These are phyloP conservation scores for Heracleum sosnowskyi DNA, from an alignment of 129 eudicot genomes.

Conservation along the genomic window DNA sequence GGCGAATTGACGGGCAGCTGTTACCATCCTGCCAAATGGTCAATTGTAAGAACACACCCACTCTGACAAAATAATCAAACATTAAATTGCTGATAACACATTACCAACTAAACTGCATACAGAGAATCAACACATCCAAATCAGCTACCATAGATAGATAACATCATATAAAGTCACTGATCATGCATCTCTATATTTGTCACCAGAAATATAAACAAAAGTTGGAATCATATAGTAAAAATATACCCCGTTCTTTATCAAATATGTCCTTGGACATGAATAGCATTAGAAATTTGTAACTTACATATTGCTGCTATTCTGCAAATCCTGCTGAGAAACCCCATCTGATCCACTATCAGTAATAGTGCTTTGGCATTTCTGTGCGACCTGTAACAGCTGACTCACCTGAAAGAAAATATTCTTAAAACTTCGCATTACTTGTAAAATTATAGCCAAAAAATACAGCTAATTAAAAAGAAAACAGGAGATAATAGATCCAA, in stretches of 20 bases:
- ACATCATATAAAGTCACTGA: background rate
- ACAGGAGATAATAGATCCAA: background rate
- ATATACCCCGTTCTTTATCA: background rate
- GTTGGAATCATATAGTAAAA: background rate
- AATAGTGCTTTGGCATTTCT: conserved; percentile 83
- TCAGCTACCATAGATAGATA: background rate
- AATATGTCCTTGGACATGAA: background rate
- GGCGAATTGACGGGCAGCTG: conserved; percentile 88
- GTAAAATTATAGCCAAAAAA: background rate
- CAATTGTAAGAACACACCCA: conserved; percentile 3
- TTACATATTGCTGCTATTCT: conserved; percentile 80
- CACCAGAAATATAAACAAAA: background rate
- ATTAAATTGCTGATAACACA: background rate
- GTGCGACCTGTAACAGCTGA: conserved; percentile 88
- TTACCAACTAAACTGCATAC: background rate
- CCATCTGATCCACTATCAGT: conserved; percentile 91
- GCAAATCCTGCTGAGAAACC: conserved; percentile 78
- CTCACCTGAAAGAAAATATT: conserved; percentile 47
- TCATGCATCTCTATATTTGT: background rate
- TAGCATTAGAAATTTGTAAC: conserved; percentile 12
- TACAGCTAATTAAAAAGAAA: background rate
- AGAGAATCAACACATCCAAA: background rate
- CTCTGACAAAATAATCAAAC: too few species aligned
- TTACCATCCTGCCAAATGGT: conserved; percentile 58
- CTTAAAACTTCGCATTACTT: background rate